Conservation (phyloP, 139 green algal genomes). For the Coelastrella sp. region DNA sequence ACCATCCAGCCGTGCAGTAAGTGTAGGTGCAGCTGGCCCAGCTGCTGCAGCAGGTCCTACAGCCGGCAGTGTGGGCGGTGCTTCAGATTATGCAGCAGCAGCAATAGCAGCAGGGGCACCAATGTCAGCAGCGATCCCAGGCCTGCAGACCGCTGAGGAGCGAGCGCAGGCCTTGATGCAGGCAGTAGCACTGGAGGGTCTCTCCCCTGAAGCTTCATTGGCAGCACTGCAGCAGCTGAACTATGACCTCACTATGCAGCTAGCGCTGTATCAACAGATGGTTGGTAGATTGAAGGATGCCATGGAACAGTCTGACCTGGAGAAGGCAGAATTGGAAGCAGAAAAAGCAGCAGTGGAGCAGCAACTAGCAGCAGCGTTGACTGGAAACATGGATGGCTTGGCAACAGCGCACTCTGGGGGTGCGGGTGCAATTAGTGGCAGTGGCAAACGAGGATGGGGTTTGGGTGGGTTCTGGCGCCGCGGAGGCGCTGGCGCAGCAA, state of each 20-base stretch:
- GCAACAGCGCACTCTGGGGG: background rate
- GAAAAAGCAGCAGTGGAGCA: constrained; percentile 19
- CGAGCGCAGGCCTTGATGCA: constrained; percentile 31
- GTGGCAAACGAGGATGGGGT: constrained; percentile 1
- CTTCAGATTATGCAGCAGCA: too few relatives aligned
- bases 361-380: background rate
- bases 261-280: constrained; percentile 51
- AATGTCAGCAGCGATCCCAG: background rate
- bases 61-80: background rate
- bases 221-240: constrained; percentile 48
- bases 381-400: background rate
- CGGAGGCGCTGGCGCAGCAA: background rate
- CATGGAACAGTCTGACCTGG: constrained; percentile 43
- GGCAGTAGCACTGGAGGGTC: constrained; percentile 35
- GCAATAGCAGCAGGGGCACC: too few relatives aligned
- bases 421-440: background rate
- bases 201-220: constrained; percentile 31
- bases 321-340: constrained; percentile 49
- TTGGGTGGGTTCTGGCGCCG: background rate
- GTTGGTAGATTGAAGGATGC: constrained; percentile 44
- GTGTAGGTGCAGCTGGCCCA: background rate
- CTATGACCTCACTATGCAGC: constrained; percentile 51
- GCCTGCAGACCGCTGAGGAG: constrained; percentile 26
- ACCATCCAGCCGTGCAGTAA: constrained; percentile 15
- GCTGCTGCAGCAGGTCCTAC: background rate